These are phyloP conservation scores for Pilasporangium apinafurcum DNA, from an alignment of 352 stramenopile species.

Conservation along the genomic window DNA sequence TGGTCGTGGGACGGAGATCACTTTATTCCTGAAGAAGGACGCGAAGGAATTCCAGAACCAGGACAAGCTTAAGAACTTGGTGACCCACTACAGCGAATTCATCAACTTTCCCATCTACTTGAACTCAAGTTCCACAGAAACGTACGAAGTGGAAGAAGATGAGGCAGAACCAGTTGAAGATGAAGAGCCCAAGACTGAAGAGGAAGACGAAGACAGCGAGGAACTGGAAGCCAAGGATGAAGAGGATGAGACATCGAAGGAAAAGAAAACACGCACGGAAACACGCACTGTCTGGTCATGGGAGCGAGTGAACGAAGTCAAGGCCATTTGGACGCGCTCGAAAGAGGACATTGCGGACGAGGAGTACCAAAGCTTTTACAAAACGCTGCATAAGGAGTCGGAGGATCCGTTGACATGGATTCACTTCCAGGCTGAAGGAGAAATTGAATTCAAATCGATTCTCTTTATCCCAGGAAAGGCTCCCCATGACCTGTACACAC, in stretches of 20 bases:
- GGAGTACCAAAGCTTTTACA: constrained; percentile 99
- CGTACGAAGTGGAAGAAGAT: constrained; percentile 87
- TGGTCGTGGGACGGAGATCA: constrained; percentile 97
- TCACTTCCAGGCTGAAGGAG: constrained; percentile 99
- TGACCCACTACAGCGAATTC: constrained; percentile 99
- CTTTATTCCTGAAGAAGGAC: constrained; percentile 98
- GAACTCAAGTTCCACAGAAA: constrained; percentile 90
- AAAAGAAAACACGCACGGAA: constrained; percentile 87
- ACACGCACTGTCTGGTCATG: constrained; percentile 94
- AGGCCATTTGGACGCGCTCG: constrained; percentile 96
- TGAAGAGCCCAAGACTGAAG: constrained; percentile 55
- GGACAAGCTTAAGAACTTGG: constrained; percentile 92
- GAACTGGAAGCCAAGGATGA: constrained; percentile 33
- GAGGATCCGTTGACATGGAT: constrained; percentile 94
- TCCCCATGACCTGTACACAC: constrained; percentile 83
- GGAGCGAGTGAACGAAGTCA: constrained; percentile 95
- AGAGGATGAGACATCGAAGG: constrained; percentile 42
- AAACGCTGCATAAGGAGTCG: constrained; percentile 90
- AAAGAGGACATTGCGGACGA: constrained; percentile 97
- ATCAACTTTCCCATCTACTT: constrained; percentile 99
- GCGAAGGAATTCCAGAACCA: constrained; percentile 94
- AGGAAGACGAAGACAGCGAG: constrained; percentile 46
- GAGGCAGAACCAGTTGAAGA: constrained; percentile 55
- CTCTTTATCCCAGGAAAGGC: constrained; percentile 94
- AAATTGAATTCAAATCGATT: constrained; percentile 99